Percentiles rank a stretch among this genome's conserved stretches.
Evolutionary conservation across 352 stramenopile species (phyloP).

Genomic region (Phytophthora fragariaefolia): DNA sequence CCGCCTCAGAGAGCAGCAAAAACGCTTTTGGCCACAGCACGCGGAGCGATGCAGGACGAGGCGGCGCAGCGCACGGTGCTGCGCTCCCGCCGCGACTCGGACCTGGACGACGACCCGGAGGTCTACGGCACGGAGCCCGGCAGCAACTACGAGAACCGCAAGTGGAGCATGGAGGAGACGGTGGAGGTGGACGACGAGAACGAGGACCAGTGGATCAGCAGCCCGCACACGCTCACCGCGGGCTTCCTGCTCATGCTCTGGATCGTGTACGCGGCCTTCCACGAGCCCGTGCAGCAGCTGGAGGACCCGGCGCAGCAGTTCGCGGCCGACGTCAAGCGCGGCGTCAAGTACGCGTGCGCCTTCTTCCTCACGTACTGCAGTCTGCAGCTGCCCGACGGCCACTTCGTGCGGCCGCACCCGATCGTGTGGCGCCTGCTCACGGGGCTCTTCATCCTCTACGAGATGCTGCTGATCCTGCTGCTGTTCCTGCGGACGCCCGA

Average conservation of each 20-base stretch:
- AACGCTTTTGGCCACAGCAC: conserved; percentile 10
- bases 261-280: conserved; percentile 88
- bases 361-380: conserved; percentile 91
- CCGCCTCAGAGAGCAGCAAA: conserved; percentile 7
- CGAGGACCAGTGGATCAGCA: conserved; percentile 82
- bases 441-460: conserved; percentile 92
- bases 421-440: conserved; percentile 92
- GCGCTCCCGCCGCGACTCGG: conserved; percentile 62
- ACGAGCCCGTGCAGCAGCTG: conserved; percentile 46
- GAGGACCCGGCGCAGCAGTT: conserved; percentile 51
- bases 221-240: conserved; percentile 82
- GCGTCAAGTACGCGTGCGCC: conserved; percentile 76
- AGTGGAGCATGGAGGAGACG: conserved; percentile 86
- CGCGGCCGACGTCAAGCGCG: conserved; percentile 67
- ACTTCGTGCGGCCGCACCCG: conserved; percentile 90
- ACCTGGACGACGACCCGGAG: conserved; percentile 48
- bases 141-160: conserved; percentile 84
- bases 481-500: conserved; percentile 86
- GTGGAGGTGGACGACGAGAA: conserved; percentile 79
- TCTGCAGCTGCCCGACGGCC: conserved; percentile 86
- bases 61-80: conserved; percentile 49
- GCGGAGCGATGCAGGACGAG: conserved; percentile 35
- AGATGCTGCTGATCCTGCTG: conserved; percentile 90
- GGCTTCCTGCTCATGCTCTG: conserved; percentile 83
- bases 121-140: conserved; percentile 51